These are phyloP conservation scores for Globisporangium paroecandrum DNA, from an alignment of 352 stramenopile species.

Conservation along the genomic window DNA sequence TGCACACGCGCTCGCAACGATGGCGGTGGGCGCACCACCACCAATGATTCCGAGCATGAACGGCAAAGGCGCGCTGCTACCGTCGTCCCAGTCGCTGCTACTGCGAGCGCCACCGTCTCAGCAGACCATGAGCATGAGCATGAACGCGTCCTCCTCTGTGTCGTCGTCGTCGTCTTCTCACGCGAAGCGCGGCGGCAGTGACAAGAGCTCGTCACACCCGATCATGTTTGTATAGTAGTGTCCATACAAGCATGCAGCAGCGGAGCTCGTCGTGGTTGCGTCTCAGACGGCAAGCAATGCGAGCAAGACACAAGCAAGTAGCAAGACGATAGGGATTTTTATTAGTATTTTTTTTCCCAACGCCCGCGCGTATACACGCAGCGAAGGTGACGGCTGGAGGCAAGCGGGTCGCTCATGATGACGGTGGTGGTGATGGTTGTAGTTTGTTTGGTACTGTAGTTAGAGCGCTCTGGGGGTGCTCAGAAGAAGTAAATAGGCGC, in stretches of 20 bases:
- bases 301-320: background rate
- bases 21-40: background rate
- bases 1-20: background rate
- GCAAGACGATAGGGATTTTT: constrained; percentile 8
- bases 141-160: background rate
- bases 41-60: constrained; percentile 6
- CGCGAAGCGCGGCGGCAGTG: constrained; percentile 10
- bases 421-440: background rate
- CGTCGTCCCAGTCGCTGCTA: constrained; percentile 21
- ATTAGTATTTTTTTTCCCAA: constrained; percentile 6
- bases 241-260: background rate
- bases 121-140: constrained; percentile 2
- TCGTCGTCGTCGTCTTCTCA: background rate
- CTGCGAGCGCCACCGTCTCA: constrained; percentile 14
- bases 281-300: background rate
- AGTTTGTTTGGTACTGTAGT: background rate
- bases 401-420: background rate
- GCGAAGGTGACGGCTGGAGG: background rate
- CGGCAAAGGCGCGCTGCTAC: background rate
- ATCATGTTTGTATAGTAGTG: constrained; percentile 15
- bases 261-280: background rate
- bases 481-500: no score
- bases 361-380: background rate
- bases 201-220: constrained; percentile 7
- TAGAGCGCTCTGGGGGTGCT: no score